A percentile compares a stretch with the other conserved stretches of the same genome.
Conservation (phyloP, 208 protist genomes). For the Leishmania guyanensis region DNA sequence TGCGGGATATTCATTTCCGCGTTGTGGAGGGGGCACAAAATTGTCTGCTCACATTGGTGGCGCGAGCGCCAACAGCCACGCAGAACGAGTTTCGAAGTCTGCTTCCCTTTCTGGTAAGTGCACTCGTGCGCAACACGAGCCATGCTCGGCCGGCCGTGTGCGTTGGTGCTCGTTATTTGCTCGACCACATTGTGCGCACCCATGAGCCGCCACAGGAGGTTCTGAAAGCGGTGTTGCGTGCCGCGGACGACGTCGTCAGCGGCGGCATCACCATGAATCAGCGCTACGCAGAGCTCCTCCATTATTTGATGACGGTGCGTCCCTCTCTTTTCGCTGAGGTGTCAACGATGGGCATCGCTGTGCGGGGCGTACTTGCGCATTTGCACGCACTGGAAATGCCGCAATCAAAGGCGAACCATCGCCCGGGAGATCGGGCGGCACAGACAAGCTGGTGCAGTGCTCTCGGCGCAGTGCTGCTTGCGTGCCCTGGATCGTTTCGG, state of each 20-base stretch:
- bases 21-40: constrained; percentile 45
- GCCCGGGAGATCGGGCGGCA: not conserved
- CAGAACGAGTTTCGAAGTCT: constrained; percentile 7
- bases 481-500: constrained; percentile 12
- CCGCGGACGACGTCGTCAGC: constrained; percentile 4
- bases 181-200: constrained; percentile 10
- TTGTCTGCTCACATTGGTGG: constrained; percentile 20
- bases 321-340: constrained; percentile 10
- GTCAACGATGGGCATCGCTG: constrained; percentile 5
- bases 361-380: constrained; percentile 17
- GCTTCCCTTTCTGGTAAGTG: not conserved
- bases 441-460: constrained; percentile 6
- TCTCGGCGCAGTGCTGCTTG: constrained; percentile 9
- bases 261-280: not conserved
- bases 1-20: constrained; percentile 61
- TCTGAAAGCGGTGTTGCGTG: constrained; percentile 13
- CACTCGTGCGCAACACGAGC: constrained; percentile 8
- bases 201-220: constrained; percentile 8
- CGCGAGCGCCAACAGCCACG: constrained; percentile 1
- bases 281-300: constrained; percentile 17
- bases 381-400: not conserved
- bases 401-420: not conserved
- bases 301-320: constrained; percentile 8
- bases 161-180: constrained; percentile 8
- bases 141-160: constrained; percentile 13